Evolutionary conservation across 2,329 filamentous ascomycete species (phyloP), one percentile per base, ranked within the genome.

Genomic region (Cladophialophora exuberans): DNA sequence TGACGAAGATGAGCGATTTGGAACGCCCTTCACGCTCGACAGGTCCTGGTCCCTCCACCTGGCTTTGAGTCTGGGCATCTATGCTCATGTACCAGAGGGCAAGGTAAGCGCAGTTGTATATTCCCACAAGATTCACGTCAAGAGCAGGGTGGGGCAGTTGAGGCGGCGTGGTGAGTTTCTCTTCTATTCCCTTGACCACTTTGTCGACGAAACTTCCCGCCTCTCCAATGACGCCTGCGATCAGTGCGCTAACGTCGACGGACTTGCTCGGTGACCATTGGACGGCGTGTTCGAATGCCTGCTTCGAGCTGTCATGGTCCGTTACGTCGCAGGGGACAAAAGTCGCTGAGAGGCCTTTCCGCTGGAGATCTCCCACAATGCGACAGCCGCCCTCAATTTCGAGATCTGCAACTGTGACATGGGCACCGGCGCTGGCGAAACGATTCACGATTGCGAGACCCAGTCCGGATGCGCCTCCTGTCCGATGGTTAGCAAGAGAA

Each of bases 391-490:
- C 35, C 7, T 36, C n/a, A 20, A 25, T 18, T 6, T 46, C 15
- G 15, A 60, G 11, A 17, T 63, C 61, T 28, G 67, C 72, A 57
- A 76, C 71, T 1, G 73, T 76, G 3, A 76, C 72, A 52, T 68
- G 75, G 3, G 73, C 72, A 6, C 73, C 73, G 6, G 69, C 66
- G 3, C 59, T 64, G 6, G 65, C 67, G 50, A 74, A 76, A 6
- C 68, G 68, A 3, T 68, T 59, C 0, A 70, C 68, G 18, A 68
- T 73, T 0, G 64, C 65, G 54, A 74, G 69, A 7, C 73, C 74
- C 51, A 76, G 71, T n/a, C 73, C 74, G 23, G 51, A 62, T 15
- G 61, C 56, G 1, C 61, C 61, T 9, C 61, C 52, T 55, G 23
- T 10, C 7, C 2, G 17, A 15, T 4, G 28, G 22, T 39, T 17